Conservation (phyloP, 768 basidiomycete genomes). For the Tricholoma matsutake region DNA sequence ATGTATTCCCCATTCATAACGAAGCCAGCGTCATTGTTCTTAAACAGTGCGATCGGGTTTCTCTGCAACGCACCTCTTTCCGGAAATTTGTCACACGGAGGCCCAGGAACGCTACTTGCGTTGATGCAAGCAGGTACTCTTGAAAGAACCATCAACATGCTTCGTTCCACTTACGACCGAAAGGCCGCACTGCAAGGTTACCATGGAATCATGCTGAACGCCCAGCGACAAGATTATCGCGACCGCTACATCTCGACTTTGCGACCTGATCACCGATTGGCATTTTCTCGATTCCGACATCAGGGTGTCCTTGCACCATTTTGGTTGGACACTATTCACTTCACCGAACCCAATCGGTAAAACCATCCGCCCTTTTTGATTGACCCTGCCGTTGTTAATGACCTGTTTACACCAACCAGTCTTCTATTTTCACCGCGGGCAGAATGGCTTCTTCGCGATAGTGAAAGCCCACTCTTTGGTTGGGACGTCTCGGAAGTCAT, state of each 20-base stretch:
- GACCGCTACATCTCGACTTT: conserved; percentile 35
- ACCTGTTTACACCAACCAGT: conserved; percentile 9
- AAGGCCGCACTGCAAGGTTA: conserved; percentile 21
- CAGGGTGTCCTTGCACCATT: conserved; percentile 30
- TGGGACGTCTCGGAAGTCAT: conserved; percentile 39
- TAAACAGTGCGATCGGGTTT: conserved; percentile 20
- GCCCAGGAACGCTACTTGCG: conserved; percentile 21
- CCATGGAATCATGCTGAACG: conserved; percentile 29
- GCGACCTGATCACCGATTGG: conserved; percentile 32
- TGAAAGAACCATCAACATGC: conserved; percentile 20
- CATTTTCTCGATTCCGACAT: conserved; percentile 25
- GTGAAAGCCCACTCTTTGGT: conserved; percentile 35
- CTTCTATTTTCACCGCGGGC: conserved; percentile 38
- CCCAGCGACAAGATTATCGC: conserved; percentile 33
- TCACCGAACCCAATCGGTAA: conserved; percentile 30
- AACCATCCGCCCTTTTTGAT: background rate
- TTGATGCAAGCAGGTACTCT: conserved; percentile 14
- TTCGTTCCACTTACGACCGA: conserved; percentile 21
- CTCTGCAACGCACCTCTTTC: conserved; percentile 16
- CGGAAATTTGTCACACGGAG: conserved; percentile 18
- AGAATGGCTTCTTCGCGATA: conserved; percentile 36
- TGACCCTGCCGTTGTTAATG: background rate
- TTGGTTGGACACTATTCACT: conserved; percentile 21
- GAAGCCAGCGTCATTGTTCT: conserved; percentile 19
- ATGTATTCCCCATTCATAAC: conserved; percentile 33